Evolutionary conservation across 805 yeast species (phyloP).

Genomic region (Maudiozyma serrabonitensis): DNA sequence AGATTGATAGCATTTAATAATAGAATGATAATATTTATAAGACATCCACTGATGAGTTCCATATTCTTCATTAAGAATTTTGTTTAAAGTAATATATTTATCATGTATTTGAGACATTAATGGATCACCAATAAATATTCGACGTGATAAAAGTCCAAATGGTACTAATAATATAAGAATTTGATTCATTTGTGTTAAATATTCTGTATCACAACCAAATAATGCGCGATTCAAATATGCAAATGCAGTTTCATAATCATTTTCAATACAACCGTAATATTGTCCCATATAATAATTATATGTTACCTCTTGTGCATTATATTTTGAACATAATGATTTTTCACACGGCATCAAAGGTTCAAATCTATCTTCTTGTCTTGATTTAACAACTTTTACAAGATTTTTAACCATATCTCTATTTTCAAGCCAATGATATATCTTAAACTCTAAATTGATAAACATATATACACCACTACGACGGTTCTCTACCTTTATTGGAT

Average conservation of each 20-base stretch:
- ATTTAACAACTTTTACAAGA: conserved; percentile 56
- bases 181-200: conserved; percentile 14
- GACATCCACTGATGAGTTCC: neutral
- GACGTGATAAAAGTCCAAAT: conserved; percentile 40
- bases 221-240: conserved; percentile 43
- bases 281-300: conserved; percentile 64
- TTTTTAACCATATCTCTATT: conserved; percentile 68
- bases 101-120: neutral
- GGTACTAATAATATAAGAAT: conserved; percentile 60
- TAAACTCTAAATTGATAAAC: conserved; percentile 60
- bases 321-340: conserved; percentile 21
- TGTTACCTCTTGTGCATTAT: conserved; percentile 46
- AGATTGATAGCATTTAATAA: conserved; percentile 37
- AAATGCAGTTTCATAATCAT: conserved; percentile 44
- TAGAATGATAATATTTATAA: conserved; percentile 33
- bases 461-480: conserved; percentile 59
- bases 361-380: conserved; percentile 21
- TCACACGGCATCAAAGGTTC: conserved; percentile 8
- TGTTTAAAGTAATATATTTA: conserved; percentile 11
- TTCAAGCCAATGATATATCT: conserved; percentile 54
- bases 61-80: conserved; percentile 26
- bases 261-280: conserved; percentile 49
- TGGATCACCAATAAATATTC: conserved; percentile 16
- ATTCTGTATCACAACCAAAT: conserved; percentile 10
- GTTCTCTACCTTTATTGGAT: conserved; percentile 37